phyloP scores from a whole-genome alignment of 306 rosid species.

The Alnus rubra region DNA sequence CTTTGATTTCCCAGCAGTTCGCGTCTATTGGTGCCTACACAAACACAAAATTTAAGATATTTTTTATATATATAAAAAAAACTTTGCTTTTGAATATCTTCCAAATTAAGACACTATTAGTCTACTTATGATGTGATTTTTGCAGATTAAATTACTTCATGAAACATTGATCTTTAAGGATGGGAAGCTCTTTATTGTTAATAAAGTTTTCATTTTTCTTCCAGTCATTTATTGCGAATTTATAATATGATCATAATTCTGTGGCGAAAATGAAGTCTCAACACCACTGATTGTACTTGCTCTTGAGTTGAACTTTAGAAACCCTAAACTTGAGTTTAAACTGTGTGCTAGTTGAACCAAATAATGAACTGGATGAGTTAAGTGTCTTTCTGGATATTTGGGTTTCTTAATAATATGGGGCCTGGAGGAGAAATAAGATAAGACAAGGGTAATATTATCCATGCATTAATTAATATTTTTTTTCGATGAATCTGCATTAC shows the following conservation, averaged over 20 bases:
- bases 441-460: neutral
- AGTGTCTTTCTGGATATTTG: neutral
- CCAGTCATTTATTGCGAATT: neutral
- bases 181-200: neutral
- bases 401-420: neutral
- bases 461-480: neutral
- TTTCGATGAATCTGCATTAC: neutral
- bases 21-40: too few relatives aligned
- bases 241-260: neutral
- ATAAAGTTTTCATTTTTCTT: neutral
- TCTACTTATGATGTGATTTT: neutral
- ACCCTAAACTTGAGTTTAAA: neutral
- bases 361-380: neutral
- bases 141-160: neutral
- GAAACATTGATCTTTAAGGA: neutral
- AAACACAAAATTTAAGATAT: too few relatives aligned
- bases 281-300: neutral
- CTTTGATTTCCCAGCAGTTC: too few relatives aligned
- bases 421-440: neutral
- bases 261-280: neutral
- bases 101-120: neutral
- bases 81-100: slow-evolving; percentile 7
- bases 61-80: too few relatives aligned
- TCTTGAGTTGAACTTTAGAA: neutral
- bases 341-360: neutral